A percentile compares a stretch with the other conserved stretches of the same genome.
phyloP scores from a whole-genome alignment of 176 grass and related monocot species.

The Phragmites australis region DNA sequence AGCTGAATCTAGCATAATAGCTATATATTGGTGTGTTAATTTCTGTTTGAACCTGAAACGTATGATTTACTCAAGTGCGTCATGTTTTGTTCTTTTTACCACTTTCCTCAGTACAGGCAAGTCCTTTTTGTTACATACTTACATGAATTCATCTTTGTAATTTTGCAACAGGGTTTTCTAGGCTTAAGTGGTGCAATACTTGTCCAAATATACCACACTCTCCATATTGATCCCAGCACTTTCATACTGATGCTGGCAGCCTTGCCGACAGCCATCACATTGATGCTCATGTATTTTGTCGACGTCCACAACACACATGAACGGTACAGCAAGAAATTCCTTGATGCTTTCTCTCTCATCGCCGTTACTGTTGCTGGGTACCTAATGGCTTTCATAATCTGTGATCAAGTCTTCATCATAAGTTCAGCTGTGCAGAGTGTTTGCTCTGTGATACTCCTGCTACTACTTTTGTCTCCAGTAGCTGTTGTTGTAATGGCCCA shows the following conservation, averaged over 20 bases:
- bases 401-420: constrained; percentile 49
- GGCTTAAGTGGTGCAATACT: constrained; percentile 89
- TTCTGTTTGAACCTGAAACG: not conserved
- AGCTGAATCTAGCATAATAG: not conserved
- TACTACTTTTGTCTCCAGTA: constrained; percentile 57
- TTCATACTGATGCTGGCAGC: constrained; percentile 84
- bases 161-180: constrained; percentile 69
- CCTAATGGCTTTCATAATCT: constrained; percentile 88
- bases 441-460: constrained; percentile 51
- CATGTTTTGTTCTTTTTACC: not conserved
- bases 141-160: not conserved
- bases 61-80: not conserved
- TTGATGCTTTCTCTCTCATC: constrained; percentile 78
- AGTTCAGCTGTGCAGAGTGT: constrained; percentile 48
- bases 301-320: constrained; percentile 40
- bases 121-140: not conserved
- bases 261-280: constrained; percentile 59
- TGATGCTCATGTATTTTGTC: constrained; percentile 75
- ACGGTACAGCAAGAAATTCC: constrained; percentile 65
- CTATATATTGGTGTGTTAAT: not conserved
- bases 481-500: constrained; percentile 58
- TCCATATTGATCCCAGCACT: constrained; percentile 44
- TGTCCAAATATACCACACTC: constrained; percentile 59
- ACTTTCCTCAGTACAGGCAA: not conserved
- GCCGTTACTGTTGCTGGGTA: constrained; percentile 68